Evolutionary conservation across 768 basidiomycete species (phyloP), one percentile per base, ranked within the genome.

Genomic region (Podaxis mareebaensis): DNA sequence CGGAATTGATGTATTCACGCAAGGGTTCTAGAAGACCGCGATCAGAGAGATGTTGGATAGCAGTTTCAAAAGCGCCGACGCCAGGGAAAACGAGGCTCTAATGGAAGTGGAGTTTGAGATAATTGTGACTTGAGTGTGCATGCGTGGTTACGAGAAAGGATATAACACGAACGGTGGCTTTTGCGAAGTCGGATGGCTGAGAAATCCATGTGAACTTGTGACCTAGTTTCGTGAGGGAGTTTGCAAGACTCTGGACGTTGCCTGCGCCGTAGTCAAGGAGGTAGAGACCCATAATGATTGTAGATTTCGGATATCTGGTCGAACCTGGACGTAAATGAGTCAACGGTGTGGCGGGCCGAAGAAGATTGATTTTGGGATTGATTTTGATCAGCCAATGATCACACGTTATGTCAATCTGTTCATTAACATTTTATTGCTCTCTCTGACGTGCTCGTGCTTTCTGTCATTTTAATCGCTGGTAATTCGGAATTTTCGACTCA

Each of bases 201-300:
- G 87, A 81, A 72, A 99, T 90, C 96, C 96, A 99, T 65, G 88
- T 82, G 76, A 95, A 99, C 1, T 85, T 74, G 76, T 93, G 87
- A 15, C 96, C 96, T 0, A 99, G 87, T 63, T 85, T 85, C 49
- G 77, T 84, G 67, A 99, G 81, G 1, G 96, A 92, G 74, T 99
- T 99, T 30, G 96, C 96, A 44, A 99, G 87, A 71, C 92, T 94
- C 78, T 90, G 89, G 52, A 95, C 93, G 72, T 95, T 98, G 22
- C 96, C 96, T 57, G 96, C 96, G 74, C 96, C 96, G 73, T 99
- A 97, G 75, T 98, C 96, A 67, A 99, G 89, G 69, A 99, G 86
- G 76, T 88, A 99, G 67, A 97, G 87, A 10, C 72, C 74, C 78
- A 78, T 79, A 53, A 65, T 58, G 33, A 44, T 54, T 64, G 53